A percentile compares a stretch with the other conserved stretches of the same genome.
Evolutionary conservation across 2,329 filamentous ascomycete genomes (phyloP).

Genomic region (Knufia fluminis): DNA sequence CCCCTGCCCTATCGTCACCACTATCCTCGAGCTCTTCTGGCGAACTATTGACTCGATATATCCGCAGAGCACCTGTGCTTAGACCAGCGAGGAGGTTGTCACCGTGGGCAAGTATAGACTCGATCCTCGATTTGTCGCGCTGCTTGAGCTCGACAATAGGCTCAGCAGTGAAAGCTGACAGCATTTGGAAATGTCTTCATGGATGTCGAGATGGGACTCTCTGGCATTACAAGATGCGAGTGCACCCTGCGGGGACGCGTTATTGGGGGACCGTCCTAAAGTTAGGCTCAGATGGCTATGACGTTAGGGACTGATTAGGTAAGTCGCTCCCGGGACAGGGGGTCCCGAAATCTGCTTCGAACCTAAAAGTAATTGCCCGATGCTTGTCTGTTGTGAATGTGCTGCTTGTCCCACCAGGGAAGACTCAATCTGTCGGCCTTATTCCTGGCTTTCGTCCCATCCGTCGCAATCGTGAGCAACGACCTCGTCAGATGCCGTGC

Average conservation of each 20-base stretch:
- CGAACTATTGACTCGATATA: slow-evolving; percentile 79
- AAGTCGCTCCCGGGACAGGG: no score
- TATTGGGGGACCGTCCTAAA: no score
- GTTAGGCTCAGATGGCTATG: background rate
- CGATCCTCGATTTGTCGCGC: slow-evolving; percentile 94
- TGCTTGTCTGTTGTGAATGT: no score
- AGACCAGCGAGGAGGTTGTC: slow-evolving; percentile 87
- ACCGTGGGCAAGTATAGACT: slow-evolving; percentile 86
- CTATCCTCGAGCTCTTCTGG: slow-evolving; percentile 23
- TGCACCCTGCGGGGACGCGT: background rate
- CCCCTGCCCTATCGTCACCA: slow-evolving; percentile 13
- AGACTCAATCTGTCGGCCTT: no score
- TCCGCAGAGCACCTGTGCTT: slow-evolving; percentile 75
- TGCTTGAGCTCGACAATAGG: slow-evolving; percentile 94
- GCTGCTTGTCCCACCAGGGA: no score
- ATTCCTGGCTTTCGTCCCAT: no score
- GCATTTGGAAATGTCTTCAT: slow-evolving; percentile 49
- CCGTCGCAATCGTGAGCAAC: no score
- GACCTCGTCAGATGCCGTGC: no score
- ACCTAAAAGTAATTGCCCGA: no score
- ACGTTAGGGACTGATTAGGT: background rate
- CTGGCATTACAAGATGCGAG: no score
- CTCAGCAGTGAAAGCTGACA: slow-evolving; percentile 93
- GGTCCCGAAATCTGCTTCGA: no score
- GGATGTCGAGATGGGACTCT: background rate